Evolutionary conservation across 1,139 yeast species (phyloP).

Genomic region (Suhomyces kunorum): DNA sequence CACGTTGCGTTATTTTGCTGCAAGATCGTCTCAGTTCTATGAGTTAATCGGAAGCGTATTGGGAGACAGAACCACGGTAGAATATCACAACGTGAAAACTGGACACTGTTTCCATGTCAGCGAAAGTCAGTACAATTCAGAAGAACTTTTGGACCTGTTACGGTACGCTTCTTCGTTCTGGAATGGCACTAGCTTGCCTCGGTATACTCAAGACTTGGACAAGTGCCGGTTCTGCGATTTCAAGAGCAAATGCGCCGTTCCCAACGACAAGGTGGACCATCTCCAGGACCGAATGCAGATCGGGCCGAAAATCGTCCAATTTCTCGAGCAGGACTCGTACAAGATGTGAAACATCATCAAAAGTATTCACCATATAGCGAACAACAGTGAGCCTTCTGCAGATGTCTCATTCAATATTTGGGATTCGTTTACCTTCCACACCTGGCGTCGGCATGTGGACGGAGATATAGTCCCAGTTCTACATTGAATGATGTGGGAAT

Average conservation of each 20-base stretch:
- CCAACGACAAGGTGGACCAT: constrained; percentile 22
- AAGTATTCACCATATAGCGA: constrained; percentile 31
- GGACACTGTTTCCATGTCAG: constrained; percentile 40
- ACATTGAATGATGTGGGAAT: neutral
- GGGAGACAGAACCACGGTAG: constrained; percentile 45
- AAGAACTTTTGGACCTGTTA: constrained; percentile 28
- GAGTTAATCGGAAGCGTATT: constrained; percentile 25
- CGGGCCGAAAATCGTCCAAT: constrained; percentile 16
- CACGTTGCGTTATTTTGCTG: constrained; percentile 58
- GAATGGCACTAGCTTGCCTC: constrained; percentile 54
- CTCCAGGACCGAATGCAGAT: constrained; percentile 7
- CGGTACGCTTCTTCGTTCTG: constrained; percentile 47
- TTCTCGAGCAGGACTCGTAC: constrained; percentile 7
- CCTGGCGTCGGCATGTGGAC: constrained; percentile 41
- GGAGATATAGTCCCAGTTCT: constrained; percentile 44
- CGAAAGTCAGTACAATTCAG: constrained; percentile 25
- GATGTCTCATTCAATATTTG: constrained; percentile 35
- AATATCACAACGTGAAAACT: constrained; percentile 48
- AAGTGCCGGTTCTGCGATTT: constrained; percentile 59
- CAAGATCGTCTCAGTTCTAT: constrained; percentile 54
- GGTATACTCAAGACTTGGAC: constrained; percentile 35
- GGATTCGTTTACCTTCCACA: constrained; percentile 53
- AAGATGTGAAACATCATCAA: constrained; percentile 44
- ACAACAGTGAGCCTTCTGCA: constrained; percentile 44
- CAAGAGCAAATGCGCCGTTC: constrained; percentile 34